Evolutionary conservation across 805 yeast genomes (phyloP), one percentile per base, ranked within the genome.

Genomic region (Ogataea populi-albae): DNA sequence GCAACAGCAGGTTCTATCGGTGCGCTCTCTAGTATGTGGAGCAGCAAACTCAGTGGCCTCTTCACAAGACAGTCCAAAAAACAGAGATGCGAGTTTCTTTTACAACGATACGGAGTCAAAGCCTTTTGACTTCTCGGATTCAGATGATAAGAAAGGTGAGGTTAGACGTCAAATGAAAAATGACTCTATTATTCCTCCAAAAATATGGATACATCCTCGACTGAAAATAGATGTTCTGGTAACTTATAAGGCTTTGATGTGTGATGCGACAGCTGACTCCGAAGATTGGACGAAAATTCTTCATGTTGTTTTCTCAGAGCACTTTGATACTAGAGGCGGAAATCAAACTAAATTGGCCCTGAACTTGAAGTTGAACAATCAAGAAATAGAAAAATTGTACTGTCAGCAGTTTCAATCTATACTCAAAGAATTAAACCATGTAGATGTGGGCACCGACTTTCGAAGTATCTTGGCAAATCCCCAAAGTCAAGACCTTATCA

Each of bases 141-240:
- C 31, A 6, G 33, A 16, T 12, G n/a, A 8, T 6, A 6, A 17
- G 12, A 6, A 22, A 23, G 11, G 21, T 4, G 16, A 25, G 12
- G 26, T 12, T 8, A 14, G 9, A 5, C 17, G 6, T 18, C 15
- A 18, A 14, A 6, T 20, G 9, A 32, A 18, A n/a, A 23, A 23
- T 7, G 49, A 49, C 34, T 38, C 38, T 16, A 32, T 50, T 22
- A 20, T 49, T n/a, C 54, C 61, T 3, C 46, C 54, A 29, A 40
- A 52, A 24, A 41, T 62, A 10, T 62, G 66, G 67, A 54, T 62
- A 17, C 64, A 61, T 38, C 59, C 61, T 14, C 44, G 58, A 17
- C 37, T 62, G 33, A 48, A 48, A 21, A 43, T 48, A 17, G 59
- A 57, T 38, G 65, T 65, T 3, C 29, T 48, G 17, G 32, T 57